Evolutionary conservation across 352 stramenopile species (phyloP).

Genomic region (Thalassiosira oceanica): DNA sequence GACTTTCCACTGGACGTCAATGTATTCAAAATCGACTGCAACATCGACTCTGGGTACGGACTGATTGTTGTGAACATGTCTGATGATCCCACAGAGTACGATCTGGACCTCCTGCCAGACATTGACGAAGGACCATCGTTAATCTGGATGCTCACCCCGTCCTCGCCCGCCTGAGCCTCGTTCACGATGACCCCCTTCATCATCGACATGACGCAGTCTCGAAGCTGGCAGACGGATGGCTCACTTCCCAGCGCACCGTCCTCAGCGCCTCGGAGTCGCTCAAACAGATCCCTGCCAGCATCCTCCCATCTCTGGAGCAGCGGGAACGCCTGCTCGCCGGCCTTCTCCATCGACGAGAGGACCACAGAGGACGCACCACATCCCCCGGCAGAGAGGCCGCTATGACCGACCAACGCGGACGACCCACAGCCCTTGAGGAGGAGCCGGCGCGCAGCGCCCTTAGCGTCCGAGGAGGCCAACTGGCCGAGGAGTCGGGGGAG

Average conservation of each 20-base stretch:
- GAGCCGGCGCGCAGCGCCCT: slow-evolving; percentile 18
- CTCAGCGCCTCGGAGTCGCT: slow-evolving; percentile 23
- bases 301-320: slow-evolving; percentile 56
- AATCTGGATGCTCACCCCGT: slow-evolving; percentile 56
- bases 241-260: slow-evolving; percentile 2
- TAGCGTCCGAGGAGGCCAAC: slow-evolving; percentile 23
- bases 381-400: slow-evolving; percentile 27
- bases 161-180: slow-evolving; percentile 32
- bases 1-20: slow-evolving; percentile 21
- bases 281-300: slow-evolving; percentile 56
- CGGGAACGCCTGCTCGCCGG: slow-evolving; percentile 66
- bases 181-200: slow-evolving; percentile 60
- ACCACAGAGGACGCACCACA: slow-evolving; percentile 41
- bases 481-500: slow-evolving; percentile 44
- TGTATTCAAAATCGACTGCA: slow-evolving; percentile 50
- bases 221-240: slow-evolving; percentile 13
- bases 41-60: slow-evolving; percentile 75
- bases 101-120: slow-evolving; percentile 57
- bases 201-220: slow-evolving; percentile 60
- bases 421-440: slow-evolving; percentile 31
- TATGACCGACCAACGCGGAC: slow-evolving; percentile 22
- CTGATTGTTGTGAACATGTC: slow-evolving; percentile 43
- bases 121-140: slow-evolving; percentile 63
- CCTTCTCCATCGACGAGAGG: slow-evolving; percentile 59
- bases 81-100: slow-evolving; percentile 70